A percentile compares a stretch with the other conserved stretches of the same genome.
Conservation (phyloP, 1,139 yeast species). For the Saccharomyces hybrid region DNA sequence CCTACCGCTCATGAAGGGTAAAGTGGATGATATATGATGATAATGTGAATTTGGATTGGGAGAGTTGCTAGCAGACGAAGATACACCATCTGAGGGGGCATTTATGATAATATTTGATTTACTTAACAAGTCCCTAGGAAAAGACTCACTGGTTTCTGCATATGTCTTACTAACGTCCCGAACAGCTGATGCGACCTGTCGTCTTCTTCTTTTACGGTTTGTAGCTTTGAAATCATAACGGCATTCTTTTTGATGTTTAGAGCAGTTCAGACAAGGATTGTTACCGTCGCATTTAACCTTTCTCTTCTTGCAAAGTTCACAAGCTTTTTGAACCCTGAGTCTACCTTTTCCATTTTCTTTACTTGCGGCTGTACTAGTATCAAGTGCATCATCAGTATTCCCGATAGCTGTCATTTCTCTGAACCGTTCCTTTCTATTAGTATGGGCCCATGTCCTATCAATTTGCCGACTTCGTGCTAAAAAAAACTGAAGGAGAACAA, state of each 20-base stretch:
- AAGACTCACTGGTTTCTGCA: neutral
- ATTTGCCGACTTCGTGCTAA: neutral
- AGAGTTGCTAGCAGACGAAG: neutral
- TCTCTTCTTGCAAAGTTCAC: conserved; percentile 77
- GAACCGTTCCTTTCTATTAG: neutral
- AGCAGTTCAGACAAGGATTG: conserved; percentile 84
- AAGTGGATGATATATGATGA: neutral
- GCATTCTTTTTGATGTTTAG: neutral
- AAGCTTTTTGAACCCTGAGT: conserved; percentile 73
- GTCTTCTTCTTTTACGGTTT: neutral
- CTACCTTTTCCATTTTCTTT: neutral
- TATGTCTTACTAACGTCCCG: neutral
- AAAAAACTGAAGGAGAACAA: neutral
- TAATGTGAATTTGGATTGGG: neutral
- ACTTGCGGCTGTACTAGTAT: neutral
- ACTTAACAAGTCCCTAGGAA: neutral
- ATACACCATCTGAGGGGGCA: neutral
- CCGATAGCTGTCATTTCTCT: neutral
- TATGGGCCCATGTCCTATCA: neutral
- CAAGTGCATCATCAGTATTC: neutral
- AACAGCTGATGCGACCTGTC: neutral
- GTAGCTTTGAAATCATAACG: neutral
- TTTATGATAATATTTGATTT: neutral
- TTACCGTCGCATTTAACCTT: conserved; percentile 92
- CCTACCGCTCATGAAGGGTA: neutral